Percentiles rank a stretch among this genome's conserved stretches.
Evolutionary conservation across 495 filamentous ascomycete genomes (phyloP).

Genomic region (Aspergillus cavernicola): DNA sequence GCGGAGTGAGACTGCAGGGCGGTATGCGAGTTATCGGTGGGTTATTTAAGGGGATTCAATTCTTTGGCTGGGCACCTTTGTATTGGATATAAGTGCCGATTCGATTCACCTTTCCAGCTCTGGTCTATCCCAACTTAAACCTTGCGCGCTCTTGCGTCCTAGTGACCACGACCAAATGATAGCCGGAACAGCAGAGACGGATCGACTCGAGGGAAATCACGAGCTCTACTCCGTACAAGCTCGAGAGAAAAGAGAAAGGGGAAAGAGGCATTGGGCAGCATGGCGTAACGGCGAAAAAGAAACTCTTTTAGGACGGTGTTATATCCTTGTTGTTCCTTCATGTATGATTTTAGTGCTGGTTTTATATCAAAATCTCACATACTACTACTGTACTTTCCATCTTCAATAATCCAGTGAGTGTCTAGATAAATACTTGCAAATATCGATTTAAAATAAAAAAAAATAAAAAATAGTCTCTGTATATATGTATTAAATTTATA

Average conservation of each 20-base stretch:
- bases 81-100: not conserved
- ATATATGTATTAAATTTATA: too few relatives aligned
- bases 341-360: constrained; percentile 13
- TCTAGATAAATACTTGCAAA: too few relatives aligned
- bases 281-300: constrained; percentile 42
- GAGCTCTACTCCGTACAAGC: not conserved
- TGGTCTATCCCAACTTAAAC: not conserved
- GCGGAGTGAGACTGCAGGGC: constrained; percentile 60
- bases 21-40: constrained; percentile 63
- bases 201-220: not conserved
- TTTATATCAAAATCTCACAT: not conserved
- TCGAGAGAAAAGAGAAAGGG: constrained; percentile 8
- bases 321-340: constrained; percentile 11
- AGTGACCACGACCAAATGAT: not conserved
- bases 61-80: not conserved
- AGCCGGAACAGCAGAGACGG: not conserved
- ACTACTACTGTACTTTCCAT: not conserved
- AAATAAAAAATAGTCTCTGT: too few relatives aligned
- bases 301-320: constrained; percentile 24
- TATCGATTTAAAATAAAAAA: too few relatives aligned
- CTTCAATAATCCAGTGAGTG: too few relatives aligned
- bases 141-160: not conserved
- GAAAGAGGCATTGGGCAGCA: constrained; percentile 41
- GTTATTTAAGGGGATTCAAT: constrained; percentile 40
- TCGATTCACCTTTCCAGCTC: not conserved